Base-by-base conservation (phyloP, 1,284 basidiomycete genomes). In the Trametes polyzona region DNA sequence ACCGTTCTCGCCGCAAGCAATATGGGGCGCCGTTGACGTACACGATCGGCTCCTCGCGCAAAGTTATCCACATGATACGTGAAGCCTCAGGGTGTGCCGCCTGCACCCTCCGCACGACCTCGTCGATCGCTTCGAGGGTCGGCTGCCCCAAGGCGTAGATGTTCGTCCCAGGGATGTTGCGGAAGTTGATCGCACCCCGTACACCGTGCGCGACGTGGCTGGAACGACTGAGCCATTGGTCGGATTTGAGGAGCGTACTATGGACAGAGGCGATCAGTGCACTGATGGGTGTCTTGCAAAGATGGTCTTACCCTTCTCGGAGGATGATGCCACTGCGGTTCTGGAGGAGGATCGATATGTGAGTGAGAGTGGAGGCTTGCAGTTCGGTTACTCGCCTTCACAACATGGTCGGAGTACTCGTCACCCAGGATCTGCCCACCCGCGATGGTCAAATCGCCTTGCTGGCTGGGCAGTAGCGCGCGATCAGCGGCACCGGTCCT, bases 61-160 rank as follows among this genome's bases (percentile, higher is more conserved):
- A 76, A 23, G 95, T 96, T 56, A 99, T 87, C 97, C 96, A 99
- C 10, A 94, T 82, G 24, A 96, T 83, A 37, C 82, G 82, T 10
- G 79, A 79, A 0, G 86, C 79, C 11, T 74, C 71, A 0, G 90
- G 86, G 65, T 91, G 83, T 0, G 83, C 78, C 14, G 76, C 71
- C 59, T 84, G 87, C 44, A 95, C 81, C n/a, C 84, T 79, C 2
- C 78, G 73, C 10, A 98, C 83, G 1, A 98, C 95, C 51, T 90
- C 87, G 49, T 90, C 84, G 50, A 99, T 90, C 3, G 96, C 97
- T 57, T 93, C 90, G 53, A 93, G 80, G 0, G 95, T 95, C 1
- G 97, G 97, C 73, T 99, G 97, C 0, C 96, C 92, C 32, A 94
- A 82, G 0, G 94, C 94, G 65, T 94, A 98, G 46, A 98, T 90